Evolutionary conservation across 352 stramenopile genomes (phyloP).

Genomic region (Phytophthora vignae): DNA sequence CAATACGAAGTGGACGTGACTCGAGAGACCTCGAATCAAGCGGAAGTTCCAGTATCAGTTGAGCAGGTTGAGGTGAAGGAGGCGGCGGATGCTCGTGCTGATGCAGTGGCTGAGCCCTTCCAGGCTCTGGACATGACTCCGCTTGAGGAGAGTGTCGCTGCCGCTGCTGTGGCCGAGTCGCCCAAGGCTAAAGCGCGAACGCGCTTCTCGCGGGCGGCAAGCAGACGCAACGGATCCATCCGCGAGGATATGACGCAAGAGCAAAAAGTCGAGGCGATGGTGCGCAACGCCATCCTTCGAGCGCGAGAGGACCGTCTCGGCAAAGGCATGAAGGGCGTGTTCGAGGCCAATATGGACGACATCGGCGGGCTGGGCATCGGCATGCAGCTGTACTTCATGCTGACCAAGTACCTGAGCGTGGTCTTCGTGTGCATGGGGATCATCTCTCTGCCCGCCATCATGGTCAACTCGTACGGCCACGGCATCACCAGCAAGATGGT

Average conservation of each 20-base stretch:
- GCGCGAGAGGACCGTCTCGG: constrained; percentile 48
- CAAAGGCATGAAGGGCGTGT: constrained; percentile 42
- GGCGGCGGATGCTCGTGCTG: not conserved
- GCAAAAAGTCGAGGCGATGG: constrained; percentile 36
- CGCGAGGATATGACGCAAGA: constrained; percentile 13
- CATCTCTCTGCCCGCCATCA: constrained; percentile 48
- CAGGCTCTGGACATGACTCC: constrained; percentile 28
- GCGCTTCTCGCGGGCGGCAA: constrained; percentile 3
- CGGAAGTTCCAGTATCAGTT: constrained; percentile 2
- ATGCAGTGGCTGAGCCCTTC: constrained; percentile 2
- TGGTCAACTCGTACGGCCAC: constrained; percentile 54
- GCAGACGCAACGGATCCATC: constrained; percentile 17
- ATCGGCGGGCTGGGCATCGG: constrained; percentile 64
- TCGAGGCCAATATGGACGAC: constrained; percentile 43
- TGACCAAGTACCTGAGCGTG: constrained; percentile 54
- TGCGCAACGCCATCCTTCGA: not conserved
- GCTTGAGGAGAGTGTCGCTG: constrained; percentile 17
- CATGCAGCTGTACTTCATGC: constrained; percentile 70
- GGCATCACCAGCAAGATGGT: constrained; percentile 51
- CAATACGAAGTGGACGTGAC: not conserved
- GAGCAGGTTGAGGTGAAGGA: constrained; percentile 12
- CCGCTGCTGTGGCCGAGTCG: not conserved
- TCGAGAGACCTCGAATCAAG: constrained; percentile 6
- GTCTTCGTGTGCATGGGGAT: constrained; percentile 51
- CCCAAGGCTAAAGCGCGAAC: constrained; percentile 1